Evolutionary conservation across 1,284 basidiomycete species (phyloP).

Genomic region (Trichosporon sp.): DNA sequence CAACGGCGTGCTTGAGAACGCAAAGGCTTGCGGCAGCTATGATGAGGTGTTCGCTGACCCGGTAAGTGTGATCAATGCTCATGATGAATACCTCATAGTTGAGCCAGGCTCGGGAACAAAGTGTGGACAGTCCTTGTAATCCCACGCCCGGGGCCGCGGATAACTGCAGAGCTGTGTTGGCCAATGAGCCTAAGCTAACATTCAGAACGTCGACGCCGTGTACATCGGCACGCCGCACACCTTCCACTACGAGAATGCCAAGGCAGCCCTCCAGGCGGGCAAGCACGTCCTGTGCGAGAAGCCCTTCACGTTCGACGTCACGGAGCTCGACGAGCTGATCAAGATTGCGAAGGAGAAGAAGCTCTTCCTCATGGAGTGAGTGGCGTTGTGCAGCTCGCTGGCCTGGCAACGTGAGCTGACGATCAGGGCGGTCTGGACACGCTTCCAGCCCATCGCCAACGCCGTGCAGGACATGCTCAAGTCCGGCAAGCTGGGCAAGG

Average conservation of each 20-base stretch:
- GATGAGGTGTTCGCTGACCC: constrained; percentile 67
- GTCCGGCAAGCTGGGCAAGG: constrained; percentile 42
- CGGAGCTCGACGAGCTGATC: constrained; percentile 57
- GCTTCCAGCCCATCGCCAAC: constrained; percentile 47
- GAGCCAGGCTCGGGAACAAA: too few species aligned
- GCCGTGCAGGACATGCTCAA: constrained; percentile 42
- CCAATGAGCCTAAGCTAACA: background rate
- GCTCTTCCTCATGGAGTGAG: constrained; percentile 83
- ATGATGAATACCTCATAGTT: too few species aligned
- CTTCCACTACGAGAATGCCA: constrained; percentile 70
- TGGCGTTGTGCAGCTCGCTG: constrained; percentile 51
- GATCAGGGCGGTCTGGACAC: constrained; percentile 45
- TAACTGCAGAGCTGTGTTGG: too few species aligned
- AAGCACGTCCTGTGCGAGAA: constrained; percentile 88
- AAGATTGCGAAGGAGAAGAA: constrained; percentile 66
- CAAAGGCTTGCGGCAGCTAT: constrained; percentile 71
- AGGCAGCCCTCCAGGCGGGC: constrained; percentile 67
- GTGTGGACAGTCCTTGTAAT: too few species aligned
- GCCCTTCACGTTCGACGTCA: constrained; percentile 51
- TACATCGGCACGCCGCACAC: constrained; percentile 87
- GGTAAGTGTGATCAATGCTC: constrained; percentile 44
- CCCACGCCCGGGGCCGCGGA: too few species aligned
- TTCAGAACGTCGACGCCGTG: constrained; percentile 66
- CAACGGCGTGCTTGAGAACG: constrained; percentile 38
- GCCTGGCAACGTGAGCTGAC: background rate